A percentile compares a stretch with the other conserved stretches of the same genome.
Evolutionary conservation across 345 rosid genomes (phyloP).

Genomic region (Rhodomyrtus tomentosa): DNA sequence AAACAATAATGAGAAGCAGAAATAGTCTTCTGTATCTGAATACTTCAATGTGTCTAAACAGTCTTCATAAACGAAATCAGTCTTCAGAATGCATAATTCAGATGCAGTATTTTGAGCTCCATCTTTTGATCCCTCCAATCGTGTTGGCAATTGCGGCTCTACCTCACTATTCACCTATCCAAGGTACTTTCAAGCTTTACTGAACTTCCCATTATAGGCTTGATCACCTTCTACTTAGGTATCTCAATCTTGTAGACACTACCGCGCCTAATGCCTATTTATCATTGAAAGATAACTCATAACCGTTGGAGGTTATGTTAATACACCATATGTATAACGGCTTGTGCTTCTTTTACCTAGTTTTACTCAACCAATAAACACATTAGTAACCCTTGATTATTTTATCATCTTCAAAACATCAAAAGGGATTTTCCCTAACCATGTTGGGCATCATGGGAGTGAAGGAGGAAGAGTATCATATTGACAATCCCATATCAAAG

Average conservation of each 20-base stretch:
- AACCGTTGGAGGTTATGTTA: background rate
- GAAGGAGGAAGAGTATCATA: slow-evolving; percentile 4
- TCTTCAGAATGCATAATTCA: too few relatives aligned
- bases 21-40: too few relatives aligned
- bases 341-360: background rate
- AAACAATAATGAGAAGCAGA: too few relatives aligned
- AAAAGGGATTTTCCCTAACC: background rate
- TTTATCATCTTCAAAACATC: background rate
- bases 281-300: background rate
- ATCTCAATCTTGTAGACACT: background rate
- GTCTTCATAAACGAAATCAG: too few relatives aligned
- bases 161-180: background rate
- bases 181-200: background rate
- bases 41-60: too few relatives aligned
- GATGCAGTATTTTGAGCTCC: too few relatives aligned
- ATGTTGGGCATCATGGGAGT: slow-evolving; percentile 16
- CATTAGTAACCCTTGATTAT: background rate
- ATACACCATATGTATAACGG: background rate
- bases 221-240: background rate
- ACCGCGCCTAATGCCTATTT: background rate
- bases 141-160: background rate
- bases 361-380: background rate
- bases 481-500: slow-evolving; percentile 12
- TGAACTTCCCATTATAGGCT: background rate
- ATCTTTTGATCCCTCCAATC: background rate